Evolutionary conservation across 306 rosid species (phyloP).

Genomic region (Trifolium dubium): DNA sequence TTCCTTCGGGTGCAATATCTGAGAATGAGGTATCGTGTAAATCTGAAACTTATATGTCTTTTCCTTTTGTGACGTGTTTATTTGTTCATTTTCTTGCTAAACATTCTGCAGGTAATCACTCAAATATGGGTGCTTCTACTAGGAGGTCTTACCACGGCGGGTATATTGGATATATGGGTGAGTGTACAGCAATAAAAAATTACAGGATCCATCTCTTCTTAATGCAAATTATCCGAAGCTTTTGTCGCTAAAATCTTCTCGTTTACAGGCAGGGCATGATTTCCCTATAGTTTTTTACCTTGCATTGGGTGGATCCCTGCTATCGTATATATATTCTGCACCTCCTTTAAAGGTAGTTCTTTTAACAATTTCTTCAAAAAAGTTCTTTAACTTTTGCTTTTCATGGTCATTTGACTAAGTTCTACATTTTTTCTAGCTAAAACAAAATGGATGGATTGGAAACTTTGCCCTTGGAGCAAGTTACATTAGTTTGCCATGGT

Average conservation of each 20-base stretch:
- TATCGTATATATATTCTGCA: constrained; percentile 95
- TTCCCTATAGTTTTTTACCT: constrained; percentile 82
- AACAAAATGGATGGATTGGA: constrained; percentile 99
- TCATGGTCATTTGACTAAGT: constrained; percentile 36
- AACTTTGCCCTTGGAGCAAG: constrained; percentile 99
- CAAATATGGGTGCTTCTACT: constrained; percentile 96
- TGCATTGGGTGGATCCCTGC: constrained; percentile 86
- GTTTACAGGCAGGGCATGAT: constrained; percentile 82
- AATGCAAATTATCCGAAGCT: constrained; percentile 30
- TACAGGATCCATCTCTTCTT: constrained; percentile 15
- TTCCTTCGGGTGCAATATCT: constrained; percentile 95
- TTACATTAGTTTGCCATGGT: constrained; percentile 99
- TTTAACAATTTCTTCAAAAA: not conserved
- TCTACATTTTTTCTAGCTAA: constrained; percentile 68
- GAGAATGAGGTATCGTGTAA: constrained; percentile 76
- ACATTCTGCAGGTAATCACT: constrained; percentile 71
- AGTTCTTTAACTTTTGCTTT: not conserved
- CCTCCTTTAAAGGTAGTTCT: constrained; percentile 84
- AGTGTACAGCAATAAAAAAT: constrained; percentile 53
- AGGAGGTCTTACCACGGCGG: constrained; percentile 85
- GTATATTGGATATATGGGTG: constrained; percentile 90
- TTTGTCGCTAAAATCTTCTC: constrained; percentile 43
- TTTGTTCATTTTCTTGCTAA: constrained; percentile 22
- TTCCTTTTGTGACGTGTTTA: constrained; percentile 13
- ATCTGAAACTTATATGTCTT: not conserved